A percentile compares a stretch with the other conserved stretches of the same genome.
These are phyloP conservation scores for Ulvella scutata DNA, from an alignment of 139 green algal species.

Conservation along the genomic window DNA sequence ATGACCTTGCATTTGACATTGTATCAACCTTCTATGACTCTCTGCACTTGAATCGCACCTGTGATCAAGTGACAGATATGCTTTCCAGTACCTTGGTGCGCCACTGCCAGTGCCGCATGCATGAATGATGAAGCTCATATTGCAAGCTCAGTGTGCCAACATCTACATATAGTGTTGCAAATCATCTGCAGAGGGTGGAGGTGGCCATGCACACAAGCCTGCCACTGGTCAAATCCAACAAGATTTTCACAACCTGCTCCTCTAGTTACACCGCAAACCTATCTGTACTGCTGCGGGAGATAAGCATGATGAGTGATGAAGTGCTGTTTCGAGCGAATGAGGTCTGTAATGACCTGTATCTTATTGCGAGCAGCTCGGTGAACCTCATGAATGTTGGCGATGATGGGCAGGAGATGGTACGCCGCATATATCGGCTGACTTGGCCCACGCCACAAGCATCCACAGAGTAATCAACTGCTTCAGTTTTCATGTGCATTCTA, in stretches of 20 bases:
- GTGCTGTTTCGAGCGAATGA: background rate
- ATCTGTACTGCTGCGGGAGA: background rate
- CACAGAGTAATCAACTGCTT: background rate
- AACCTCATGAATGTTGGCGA: background rate
- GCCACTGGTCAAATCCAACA: background rate
- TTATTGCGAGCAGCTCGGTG: background rate
- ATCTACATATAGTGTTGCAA: too few relatives aligned
- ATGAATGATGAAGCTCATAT: too few relatives aligned
- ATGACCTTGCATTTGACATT: background rate
- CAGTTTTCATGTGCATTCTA: background rate
- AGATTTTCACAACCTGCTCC: background rate
- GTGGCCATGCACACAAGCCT: conserved; percentile 2
- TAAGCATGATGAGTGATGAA: background rate
- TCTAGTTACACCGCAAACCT: background rate
- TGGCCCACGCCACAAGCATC: background rate
- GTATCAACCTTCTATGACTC: background rate
- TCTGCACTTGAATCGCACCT: background rate
- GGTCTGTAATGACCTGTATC: background rate
- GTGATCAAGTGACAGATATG: background rate
- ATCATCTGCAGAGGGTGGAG: too few relatives aligned
- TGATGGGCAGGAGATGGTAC: background rate
- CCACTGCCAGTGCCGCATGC: too few relatives aligned
- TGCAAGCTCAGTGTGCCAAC: too few relatives aligned
- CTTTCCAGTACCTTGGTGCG: background rate
- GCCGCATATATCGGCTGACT: background rate